phyloP scores from a whole-genome alignment of 148 eudicot genomes.

The Limonium bicolor region DNA sequence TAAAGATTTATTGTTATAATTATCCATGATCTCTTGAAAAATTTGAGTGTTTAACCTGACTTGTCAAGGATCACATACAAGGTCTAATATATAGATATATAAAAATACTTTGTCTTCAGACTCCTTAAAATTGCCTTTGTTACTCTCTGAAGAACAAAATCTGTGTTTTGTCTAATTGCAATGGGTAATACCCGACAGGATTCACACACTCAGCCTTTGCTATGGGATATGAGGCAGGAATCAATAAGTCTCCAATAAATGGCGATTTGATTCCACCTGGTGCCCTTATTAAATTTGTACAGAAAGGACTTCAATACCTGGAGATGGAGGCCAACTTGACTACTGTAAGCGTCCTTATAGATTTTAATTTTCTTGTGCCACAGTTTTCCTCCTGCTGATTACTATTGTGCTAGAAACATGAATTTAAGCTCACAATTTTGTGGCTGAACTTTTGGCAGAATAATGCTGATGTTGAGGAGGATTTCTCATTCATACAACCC shows the following conservation, averaged over 20 bases:
- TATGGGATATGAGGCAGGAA: conserved; percentile 57
- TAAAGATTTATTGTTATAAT: background rate
- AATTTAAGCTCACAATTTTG: background rate
- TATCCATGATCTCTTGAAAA: background rate
- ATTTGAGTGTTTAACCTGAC: background rate
- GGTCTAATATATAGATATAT: background rate
- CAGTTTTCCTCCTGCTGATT: background rate
- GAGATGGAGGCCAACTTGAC: conserved; percentile 58
- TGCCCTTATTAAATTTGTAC: conserved; percentile 52
- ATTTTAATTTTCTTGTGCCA: background rate
- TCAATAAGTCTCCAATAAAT: conserved; percentile 38
- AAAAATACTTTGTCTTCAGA: background rate
- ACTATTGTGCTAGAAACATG: too few relatives aligned
- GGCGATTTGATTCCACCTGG: conserved; percentile 64
- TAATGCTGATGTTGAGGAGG: conserved; percentile 44
- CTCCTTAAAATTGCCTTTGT: background rate
- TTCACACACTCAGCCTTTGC: conserved; percentile 62
- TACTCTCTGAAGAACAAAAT: too few relatives aligned
- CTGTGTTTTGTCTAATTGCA: too few relatives aligned
- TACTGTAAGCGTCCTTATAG: conserved; percentile 22
- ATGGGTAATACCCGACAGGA: conserved; percentile 23
- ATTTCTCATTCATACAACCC: conserved; percentile 51
- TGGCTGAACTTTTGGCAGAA: conserved; percentile 37
- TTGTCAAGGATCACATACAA: background rate
- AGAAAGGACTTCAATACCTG: conserved; percentile 57